Evolutionary conservation across 345 rosid species (phyloP).

Genomic region (Sisymbrium altissimum): DNA sequence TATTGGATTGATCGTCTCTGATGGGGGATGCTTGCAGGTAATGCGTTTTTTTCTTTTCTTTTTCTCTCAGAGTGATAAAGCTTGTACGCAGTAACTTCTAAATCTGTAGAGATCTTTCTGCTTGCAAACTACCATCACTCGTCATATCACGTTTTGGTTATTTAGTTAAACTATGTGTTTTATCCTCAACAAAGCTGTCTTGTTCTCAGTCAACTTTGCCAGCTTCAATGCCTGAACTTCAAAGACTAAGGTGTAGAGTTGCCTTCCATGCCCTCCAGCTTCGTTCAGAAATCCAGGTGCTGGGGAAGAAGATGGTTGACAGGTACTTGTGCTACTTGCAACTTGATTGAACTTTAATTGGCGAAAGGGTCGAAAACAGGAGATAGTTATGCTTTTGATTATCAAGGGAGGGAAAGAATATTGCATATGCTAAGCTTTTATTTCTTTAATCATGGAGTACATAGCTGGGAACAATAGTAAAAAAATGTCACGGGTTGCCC

Average conservation of each 20-base stretch:
- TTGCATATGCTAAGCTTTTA: neutral
- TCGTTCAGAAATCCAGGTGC: conserved; percentile 73
- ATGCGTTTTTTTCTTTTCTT: neutral
- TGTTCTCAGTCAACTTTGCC: conserved; percentile 79
- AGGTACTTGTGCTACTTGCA: conserved; percentile 46
- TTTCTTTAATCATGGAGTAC: neutral
- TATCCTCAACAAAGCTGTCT: conserved; percentile 9
- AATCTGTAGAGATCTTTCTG: conserved; percentile 13
- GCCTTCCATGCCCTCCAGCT: conserved; percentile 95
- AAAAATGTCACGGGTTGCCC: neutral
- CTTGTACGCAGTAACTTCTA: neutral
- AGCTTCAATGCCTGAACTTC: conserved; percentile 72
- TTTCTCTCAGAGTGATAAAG: neutral
- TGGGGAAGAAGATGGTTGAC: conserved; percentile 78
- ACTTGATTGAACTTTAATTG: neutral
- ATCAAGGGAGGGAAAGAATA: neutral
- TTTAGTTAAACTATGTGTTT: neutral
- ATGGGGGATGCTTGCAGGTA: conserved; percentile 97
- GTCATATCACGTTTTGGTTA: neutral
- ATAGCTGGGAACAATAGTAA: conserved; percentile 9
- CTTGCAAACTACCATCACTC: conserved; percentile 3
- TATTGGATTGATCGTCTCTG: conserved; percentile 66
- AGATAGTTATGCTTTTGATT: conserved; percentile 2
- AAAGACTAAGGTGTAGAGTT: conserved; percentile 96
- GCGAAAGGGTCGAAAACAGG: neutral